Conservation (phyloP, 2,329 filamentous ascomycete genomes). For the Penicillium sp. region DNA sequence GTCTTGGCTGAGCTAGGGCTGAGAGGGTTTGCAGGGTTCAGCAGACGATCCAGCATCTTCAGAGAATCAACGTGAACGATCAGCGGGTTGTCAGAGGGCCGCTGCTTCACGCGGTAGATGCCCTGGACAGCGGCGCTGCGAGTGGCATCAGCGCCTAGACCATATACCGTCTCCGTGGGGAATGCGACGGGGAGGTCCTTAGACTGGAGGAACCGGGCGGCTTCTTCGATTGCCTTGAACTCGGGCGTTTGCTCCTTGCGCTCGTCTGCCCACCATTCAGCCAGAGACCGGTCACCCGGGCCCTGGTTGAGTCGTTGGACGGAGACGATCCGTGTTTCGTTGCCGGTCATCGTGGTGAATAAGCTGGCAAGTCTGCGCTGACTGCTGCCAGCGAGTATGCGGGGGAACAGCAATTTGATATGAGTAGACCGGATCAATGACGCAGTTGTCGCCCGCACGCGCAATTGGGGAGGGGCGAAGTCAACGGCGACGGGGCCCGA, state of each 20-base stretch:
- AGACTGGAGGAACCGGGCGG: conserved; percentile 61
- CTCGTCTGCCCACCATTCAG: conserved; percentile 40
- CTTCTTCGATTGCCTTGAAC: conserved; percentile 55
- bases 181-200: conserved; percentile 81
- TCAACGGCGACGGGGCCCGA: conserved; percentile 4
- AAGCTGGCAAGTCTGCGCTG: conserved; percentile 28
- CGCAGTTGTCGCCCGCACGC: conserved; percentile 15
- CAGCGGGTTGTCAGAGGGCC: conserved; percentile 89
- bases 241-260: conserved; percentile 40
- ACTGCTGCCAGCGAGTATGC: conserved; percentile 28
- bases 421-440: conserved; percentile 15
- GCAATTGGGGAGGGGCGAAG: conserved; percentile 16
- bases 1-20: conserved; percentile 30
- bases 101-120: conserved; percentile 87
- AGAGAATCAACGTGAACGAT: conserved; percentile 88
- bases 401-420: conserved; percentile 30
- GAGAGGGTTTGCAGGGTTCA: conserved; percentile 41
- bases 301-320: conserved; percentile 38
- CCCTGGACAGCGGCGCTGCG: conserved; percentile 75
- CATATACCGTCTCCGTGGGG: conserved; percentile 96
- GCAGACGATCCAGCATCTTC: conserved; percentile 63
- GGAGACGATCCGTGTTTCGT: conserved; percentile 35
- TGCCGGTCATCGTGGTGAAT: conserved; percentile 20
- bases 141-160: conserved; percentile 92
- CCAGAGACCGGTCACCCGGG: conserved; percentile 31